These are phyloP conservation scores for Copromyces sp. DNA, from an alignment of 495 filamentous ascomycete species.

Conservation along the genomic window DNA sequence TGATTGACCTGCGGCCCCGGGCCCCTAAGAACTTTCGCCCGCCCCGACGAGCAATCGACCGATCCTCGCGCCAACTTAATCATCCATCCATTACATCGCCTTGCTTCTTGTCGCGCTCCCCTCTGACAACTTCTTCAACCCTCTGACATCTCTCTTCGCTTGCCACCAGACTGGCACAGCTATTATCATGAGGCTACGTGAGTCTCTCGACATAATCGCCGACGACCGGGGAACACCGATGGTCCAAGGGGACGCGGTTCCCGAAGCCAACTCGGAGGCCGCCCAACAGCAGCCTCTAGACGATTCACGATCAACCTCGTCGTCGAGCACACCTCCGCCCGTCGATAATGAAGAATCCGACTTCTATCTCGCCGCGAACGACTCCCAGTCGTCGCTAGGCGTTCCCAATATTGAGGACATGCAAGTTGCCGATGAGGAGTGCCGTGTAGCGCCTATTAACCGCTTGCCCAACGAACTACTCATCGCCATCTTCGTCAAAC, in stretches of 20 bases:
- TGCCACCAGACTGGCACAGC: background rate
- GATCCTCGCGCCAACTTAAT: background rate
- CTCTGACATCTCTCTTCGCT: background rate
- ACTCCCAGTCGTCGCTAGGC: conserved; percentile 83
- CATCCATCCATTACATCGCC: background rate
- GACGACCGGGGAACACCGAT: conserved; percentile 14
- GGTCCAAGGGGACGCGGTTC: conserved; percentile 1
- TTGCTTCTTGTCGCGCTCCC: background rate
- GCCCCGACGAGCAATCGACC: background rate
- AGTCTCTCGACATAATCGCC: conserved; percentile 37
- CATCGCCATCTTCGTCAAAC: conserved; percentile 82
- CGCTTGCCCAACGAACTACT: conserved; percentile 87
- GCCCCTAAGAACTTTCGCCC: background rate
- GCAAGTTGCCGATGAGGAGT: conserved; percentile 48
- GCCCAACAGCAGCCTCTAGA: conserved; percentile 7
- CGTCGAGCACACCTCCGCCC: conserved; percentile 75
- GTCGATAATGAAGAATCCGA: conserved; percentile 78
- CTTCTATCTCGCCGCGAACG: conserved; percentile 77
- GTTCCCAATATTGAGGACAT: conserved; percentile 67
- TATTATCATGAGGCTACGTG: conserved; percentile 19
- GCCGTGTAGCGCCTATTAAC: conserved; percentile 57
- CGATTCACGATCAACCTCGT: conserved; percentile 50
- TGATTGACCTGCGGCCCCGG: background rate
- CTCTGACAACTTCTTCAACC: background rate
- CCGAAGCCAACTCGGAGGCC: conserved; percentile 3